phyloP scores from a whole-genome alignment of 108 stramenopile genomes.

The Schizochytrium sp. region DNA sequence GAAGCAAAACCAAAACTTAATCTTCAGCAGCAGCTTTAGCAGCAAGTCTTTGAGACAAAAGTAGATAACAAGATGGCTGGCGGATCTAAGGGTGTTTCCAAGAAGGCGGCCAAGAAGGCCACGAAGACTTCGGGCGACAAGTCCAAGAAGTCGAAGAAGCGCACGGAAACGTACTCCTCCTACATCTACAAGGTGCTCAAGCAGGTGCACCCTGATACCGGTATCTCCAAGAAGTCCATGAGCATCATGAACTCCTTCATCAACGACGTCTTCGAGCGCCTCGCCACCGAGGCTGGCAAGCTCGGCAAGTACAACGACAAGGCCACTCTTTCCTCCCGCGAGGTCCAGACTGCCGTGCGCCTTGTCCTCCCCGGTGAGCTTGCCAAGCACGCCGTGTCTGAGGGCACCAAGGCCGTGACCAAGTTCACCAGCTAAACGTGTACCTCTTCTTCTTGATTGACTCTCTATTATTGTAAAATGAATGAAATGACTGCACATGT shows the following conservation, averaged over 20 bases:
- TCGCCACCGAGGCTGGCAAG: constrained; percentile 89
- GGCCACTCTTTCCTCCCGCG: constrained; percentile 88
- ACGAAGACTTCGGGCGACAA: constrained; percentile 34
- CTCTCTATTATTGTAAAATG: no score
- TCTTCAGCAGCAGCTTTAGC: constrained; percentile 25
- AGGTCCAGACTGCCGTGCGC: constrained; percentile 91
- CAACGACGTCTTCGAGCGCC: constrained; percentile 92
- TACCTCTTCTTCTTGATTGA: no score
- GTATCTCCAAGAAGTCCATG: constrained; percentile 92
- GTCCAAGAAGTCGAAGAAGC: constrained; percentile 79
- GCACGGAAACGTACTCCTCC: constrained; percentile 85
- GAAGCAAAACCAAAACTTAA: neutral
- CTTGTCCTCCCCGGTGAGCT: constrained; percentile 91
- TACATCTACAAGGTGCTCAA: constrained; percentile 94
- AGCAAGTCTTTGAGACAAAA: neutral
- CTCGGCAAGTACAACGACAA: constrained; percentile 92
- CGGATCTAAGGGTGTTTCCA: constrained; percentile 22
- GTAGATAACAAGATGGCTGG: constrained; percentile 62
- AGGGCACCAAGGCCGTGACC: constrained; percentile 69
- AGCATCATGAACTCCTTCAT: constrained; percentile 94
- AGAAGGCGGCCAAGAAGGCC: constrained; percentile 46
- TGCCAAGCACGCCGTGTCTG: constrained; percentile 89
- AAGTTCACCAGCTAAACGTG: constrained; percentile 65
- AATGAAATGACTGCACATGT: no score
- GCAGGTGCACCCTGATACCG: constrained; percentile 82